phyloP scores from a whole-genome alignment of 148 eudicot genomes.

The Rhododendron molle region DNA sequence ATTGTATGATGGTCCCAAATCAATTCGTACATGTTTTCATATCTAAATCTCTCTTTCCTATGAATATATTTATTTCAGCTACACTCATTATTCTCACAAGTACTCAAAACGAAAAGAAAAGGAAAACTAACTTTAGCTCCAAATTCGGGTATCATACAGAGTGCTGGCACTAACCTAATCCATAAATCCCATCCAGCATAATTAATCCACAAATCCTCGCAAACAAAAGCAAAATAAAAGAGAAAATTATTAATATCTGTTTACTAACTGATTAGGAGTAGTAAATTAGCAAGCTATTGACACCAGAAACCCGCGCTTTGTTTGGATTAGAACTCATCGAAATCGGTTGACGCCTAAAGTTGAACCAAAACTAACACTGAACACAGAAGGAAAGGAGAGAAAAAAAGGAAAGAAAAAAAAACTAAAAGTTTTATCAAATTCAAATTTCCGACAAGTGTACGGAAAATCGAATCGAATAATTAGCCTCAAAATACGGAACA shows the following conservation, averaged over 20 bases:
- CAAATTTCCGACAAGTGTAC: background rate
- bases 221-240: background rate
- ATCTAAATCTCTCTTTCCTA: background rate
- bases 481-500: background rate
- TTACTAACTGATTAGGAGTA: background rate
- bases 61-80: background rate
- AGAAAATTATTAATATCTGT: background rate
- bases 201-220: background rate
- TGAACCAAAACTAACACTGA: background rate
- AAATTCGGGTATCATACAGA: background rate
- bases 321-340: slow-evolving; percentile 2
- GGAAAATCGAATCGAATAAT: background rate
- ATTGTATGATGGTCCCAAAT: background rate
- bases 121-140: background rate
- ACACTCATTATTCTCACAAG: background rate
- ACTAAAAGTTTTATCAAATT: background rate
- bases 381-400: background rate
- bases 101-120: background rate
- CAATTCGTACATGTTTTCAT: background rate
- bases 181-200: background rate
- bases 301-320: background rate
- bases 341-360: background rate
- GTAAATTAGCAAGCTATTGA: background rate
- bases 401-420: background rate
- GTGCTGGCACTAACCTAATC: background rate